Conservation (phyloP, 2,329 filamentous ascomycete species). For the Alternaria arbusti region DNA sequence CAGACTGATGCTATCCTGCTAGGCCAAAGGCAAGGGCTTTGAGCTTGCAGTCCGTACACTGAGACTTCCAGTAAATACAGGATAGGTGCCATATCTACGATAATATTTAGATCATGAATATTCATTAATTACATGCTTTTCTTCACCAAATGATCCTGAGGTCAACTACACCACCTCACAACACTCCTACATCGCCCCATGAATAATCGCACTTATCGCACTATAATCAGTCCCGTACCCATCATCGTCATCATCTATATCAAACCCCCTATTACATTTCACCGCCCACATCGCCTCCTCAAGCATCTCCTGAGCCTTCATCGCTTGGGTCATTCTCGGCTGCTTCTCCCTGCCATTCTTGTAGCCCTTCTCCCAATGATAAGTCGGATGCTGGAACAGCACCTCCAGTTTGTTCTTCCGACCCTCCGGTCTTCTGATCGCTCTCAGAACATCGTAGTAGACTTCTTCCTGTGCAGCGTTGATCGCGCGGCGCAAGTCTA, state of each 20-base stretch:
- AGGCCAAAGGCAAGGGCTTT: neutral
- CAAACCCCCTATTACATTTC: neutral
- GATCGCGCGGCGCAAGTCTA: neutral
- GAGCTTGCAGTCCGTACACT: too few relatives aligned
- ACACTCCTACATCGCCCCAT: neutral
- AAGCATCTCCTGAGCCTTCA: neutral
- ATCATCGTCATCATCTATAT: neutral
- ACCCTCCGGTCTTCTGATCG: accelerated
- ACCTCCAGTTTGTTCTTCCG: neutral
- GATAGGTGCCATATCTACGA: too few relatives aligned
- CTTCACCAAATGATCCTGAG: too few relatives aligned
- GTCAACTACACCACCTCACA: too few relatives aligned
- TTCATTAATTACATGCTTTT: too few relatives aligned
- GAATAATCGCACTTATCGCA: neutral
- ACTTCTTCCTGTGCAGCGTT: neutral
- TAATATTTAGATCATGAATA: too few relatives aligned
- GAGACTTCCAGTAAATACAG: too few relatives aligned
- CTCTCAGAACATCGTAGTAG: neutral
- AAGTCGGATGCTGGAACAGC: neutral
- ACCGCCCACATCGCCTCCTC: neutral
- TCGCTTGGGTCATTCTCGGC: neutral
- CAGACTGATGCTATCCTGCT: too few relatives aligned
- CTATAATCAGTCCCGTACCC: neutral
- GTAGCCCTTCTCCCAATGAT: neutral
- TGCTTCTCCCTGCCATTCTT: neutral